These are phyloP conservation scores for Populus hybrid DNA, from an alignment of 441 rosid genomes.

Conservation along the genomic window DNA sequence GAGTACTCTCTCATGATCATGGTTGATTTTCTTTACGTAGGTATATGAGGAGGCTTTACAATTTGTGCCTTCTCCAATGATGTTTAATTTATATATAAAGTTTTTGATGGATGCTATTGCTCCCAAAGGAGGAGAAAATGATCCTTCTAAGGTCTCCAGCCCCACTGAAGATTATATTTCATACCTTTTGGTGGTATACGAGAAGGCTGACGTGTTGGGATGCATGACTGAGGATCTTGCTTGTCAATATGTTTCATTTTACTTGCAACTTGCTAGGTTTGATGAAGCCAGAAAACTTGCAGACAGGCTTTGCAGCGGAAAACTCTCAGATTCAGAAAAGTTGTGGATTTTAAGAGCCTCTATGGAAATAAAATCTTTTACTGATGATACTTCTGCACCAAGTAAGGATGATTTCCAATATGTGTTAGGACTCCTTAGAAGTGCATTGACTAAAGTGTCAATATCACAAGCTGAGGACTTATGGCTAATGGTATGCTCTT, in stretches of 20 bases:
- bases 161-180: conserved; percentile 26
- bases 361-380: conserved; percentile 44
- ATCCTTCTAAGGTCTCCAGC: conserved; percentile 19
- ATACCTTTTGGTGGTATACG: conserved; percentile 43
- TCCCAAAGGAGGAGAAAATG: conserved; percentile 28
- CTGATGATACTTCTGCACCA: conserved; percentile 29
- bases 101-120: conserved; percentile 50
- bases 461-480: conserved; percentile 64
- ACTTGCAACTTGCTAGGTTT: conserved; percentile 54
- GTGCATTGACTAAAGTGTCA: conserved; percentile 43
- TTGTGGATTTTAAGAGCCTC: conserved; percentile 61
- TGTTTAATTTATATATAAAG: conserved; percentile 51
- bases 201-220: conserved; percentile 57
- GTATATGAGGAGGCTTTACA: conserved; percentile 11
- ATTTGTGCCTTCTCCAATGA: conserved; percentile 41
- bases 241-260: conserved; percentile 54
- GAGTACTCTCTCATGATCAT: neutral
- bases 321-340: conserved; percentile 43
- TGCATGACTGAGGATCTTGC: conserved; percentile 70
- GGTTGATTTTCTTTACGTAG: neutral
- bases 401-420: conserved; percentile 45
- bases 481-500: conserved; percentile 67
- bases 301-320: conserved; percentile 59
- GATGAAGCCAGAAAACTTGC: conserved; percentile 62
- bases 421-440: conserved; percentile 47